Evolutionary conservation across 805 yeast genomes (phyloP).

Genomic region (Ogataea henricii): DNA sequence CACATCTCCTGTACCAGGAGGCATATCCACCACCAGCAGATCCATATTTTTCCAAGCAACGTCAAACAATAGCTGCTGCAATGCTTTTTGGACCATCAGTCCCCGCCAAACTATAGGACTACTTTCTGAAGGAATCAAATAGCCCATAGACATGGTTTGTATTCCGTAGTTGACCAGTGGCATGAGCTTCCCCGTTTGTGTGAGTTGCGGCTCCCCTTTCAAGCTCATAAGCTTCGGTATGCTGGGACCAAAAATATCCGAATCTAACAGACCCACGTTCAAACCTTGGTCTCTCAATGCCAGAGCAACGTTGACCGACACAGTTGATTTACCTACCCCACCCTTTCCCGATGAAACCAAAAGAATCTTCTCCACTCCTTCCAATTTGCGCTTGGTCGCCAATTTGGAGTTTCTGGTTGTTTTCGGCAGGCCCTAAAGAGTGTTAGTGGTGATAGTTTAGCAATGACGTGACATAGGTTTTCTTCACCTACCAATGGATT

Average conservation of each 20-base stretch:
- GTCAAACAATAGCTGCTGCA: conserved; percentile 81
- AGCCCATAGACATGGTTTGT: conserved; percentile 90
- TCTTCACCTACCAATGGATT: conserved; percentile 53
- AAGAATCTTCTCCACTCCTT: conserved; percentile 61
- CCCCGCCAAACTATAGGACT: conserved; percentile 87
- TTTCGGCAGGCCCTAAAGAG: conserved; percentile 45
- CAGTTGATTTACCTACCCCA: conserved; percentile 82
- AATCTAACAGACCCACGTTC: conserved; percentile 71
- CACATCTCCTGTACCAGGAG: conserved; percentile 91
- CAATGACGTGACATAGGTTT: neutral
- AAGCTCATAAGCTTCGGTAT: conserved; percentile 72
- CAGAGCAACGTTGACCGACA: conserved; percentile 67
- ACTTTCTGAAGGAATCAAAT: conserved; percentile 62
- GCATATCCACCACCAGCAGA: conserved; percentile 76
- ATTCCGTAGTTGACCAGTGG: conserved; percentile 77
- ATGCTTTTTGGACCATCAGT: conserved; percentile 80
- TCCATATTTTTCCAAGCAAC: conserved; percentile 75
- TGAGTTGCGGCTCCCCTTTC: conserved; percentile 65
- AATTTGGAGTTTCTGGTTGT: conserved; percentile 45
- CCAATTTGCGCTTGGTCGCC: conserved; percentile 56
- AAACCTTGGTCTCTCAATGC: conserved; percentile 55
- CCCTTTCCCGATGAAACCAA: conserved; percentile 79
- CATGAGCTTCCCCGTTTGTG: conserved; percentile 52
- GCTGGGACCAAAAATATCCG: conserved; percentile 85
- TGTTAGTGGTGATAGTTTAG: neutral